Conservation (phyloP, 1,284 basidiomycete species). For the Sporisorium reilianum region DNA sequence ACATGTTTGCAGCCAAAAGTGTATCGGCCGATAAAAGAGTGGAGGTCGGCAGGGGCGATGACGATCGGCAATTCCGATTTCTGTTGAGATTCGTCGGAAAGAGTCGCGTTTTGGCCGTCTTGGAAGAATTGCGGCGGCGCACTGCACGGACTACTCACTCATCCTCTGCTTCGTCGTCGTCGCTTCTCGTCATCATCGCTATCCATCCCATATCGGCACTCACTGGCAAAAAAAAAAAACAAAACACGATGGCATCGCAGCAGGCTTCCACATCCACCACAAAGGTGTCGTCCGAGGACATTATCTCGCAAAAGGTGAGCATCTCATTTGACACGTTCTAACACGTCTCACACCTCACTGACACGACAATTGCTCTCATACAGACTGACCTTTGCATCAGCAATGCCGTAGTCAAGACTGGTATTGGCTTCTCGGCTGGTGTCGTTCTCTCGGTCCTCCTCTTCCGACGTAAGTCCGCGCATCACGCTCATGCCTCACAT, state of each 20-base stretch:
- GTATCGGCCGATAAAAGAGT: conserved; percentile 24
- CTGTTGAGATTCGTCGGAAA: too few species aligned
- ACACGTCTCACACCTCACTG: background rate
- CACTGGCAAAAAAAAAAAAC: too few species aligned
- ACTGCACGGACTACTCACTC: conserved; percentile 14
- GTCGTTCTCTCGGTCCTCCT: conserved; percentile 93
- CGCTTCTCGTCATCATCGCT: conserved; percentile 1
- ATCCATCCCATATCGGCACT: conserved; percentile 7
- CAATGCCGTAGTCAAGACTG: conserved; percentile 76
- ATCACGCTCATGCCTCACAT: too few species aligned
- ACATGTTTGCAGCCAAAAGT: too few species aligned
- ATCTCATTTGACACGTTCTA: background rate
- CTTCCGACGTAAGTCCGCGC: conserved; percentile 84
- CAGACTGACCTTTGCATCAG: conserved; percentile 70
- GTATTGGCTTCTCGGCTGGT: conserved; percentile 92
- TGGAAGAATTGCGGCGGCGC: too few species aligned
- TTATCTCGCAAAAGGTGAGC: conserved; percentile 84
- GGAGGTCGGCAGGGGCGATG: conserved; percentile 24
- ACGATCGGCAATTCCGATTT: conserved; percentile 22
- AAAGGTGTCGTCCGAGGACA: conserved; percentile 81
- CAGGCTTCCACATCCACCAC: conserved; percentile 45
- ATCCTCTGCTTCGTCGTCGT: background rate
- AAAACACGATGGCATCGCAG: conserved; percentile 45
- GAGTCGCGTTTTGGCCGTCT: conserved; percentile 22
- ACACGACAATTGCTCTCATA: background rate